Evolutionary conservation across 352 stramenopile species (phyloP).

Genomic region (Phytophthora litchii): DNA sequence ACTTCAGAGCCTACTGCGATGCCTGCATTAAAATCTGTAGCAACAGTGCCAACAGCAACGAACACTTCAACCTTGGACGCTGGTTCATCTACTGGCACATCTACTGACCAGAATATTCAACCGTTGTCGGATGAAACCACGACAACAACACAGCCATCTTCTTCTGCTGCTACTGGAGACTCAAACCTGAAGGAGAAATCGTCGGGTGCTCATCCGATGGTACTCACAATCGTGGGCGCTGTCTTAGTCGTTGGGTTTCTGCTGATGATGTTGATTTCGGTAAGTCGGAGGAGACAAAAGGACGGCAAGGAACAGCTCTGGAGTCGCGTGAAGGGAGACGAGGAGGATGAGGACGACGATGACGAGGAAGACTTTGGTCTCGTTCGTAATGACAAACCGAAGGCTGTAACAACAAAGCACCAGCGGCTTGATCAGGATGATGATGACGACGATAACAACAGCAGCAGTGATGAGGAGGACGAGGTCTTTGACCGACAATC

Average conservation of each 20-base stretch:
- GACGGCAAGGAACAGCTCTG: conserved; percentile 61
- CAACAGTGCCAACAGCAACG: conserved; percentile 1
- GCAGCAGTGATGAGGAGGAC: conserved; percentile 68
- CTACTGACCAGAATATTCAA: conserved; percentile 12
- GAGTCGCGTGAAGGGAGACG: conserved; percentile 73
- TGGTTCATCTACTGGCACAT: conserved; percentile 15
- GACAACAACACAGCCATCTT: conserved; percentile 17
- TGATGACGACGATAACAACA: conserved; percentile 42
- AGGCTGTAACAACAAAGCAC: conserved; percentile 37
- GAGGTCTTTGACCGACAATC: conserved; percentile 71
- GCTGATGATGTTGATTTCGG: conserved; percentile 60
- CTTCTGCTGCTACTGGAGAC: conserved; percentile 18
- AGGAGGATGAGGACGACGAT: conserved; percentile 70
- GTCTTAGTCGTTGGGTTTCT: conserved; percentile 78
- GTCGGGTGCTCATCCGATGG: conserved; percentile 56
- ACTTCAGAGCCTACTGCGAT: conserved; percentile 15
- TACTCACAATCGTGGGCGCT: conserved; percentile 76
- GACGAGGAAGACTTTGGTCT: conserved; percentile 68
- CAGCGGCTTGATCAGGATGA: conserved; percentile 42
- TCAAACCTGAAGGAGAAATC: conserved; percentile 30
- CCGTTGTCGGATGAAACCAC: conserved; percentile 20
- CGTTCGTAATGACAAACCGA: conserved; percentile 37
- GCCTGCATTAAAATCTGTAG: not conserved
- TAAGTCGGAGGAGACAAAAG: conserved; percentile 65
- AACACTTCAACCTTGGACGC: conserved; percentile 15